Evolutionary conservation across 2,329 filamentous ascomycete genomes (phyloP).

Genomic region (Pseudocercospora eumusae): DNA sequence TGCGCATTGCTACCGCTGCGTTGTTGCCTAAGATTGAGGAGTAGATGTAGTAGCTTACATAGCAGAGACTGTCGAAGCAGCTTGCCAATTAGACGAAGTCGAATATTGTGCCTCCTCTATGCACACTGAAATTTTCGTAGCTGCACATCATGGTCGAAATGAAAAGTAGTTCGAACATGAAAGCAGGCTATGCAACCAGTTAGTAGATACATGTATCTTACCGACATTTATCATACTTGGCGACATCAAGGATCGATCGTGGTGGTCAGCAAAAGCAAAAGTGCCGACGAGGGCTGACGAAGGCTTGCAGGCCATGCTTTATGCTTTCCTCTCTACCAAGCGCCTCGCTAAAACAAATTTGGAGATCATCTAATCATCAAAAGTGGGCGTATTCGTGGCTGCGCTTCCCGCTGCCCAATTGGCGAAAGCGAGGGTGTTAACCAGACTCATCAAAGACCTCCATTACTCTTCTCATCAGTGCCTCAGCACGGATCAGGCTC

Average conservation of each 20-base stretch:
- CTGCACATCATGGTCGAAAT: no score
- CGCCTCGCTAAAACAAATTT: constrained; percentile 5
- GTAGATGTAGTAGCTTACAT: not conserved
- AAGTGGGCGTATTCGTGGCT: not conserved
- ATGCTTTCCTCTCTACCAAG: constrained; percentile 3
- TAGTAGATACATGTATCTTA: no score
- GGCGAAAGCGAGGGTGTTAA: not conserved
- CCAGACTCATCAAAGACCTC: not conserved
- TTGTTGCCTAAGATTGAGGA: constrained; percentile 23
- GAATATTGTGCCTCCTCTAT: no score
- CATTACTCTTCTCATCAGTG: not conserved
- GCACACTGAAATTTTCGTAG: no score
- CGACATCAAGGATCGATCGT: not conserved
- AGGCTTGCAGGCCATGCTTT: constrained; percentile 1
- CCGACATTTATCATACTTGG: no score
- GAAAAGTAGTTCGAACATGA: no score
- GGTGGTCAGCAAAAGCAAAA: not conserved
- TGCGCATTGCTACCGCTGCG: constrained; percentile 45
- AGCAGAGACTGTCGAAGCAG: not conserved
- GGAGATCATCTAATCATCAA: not conserved
- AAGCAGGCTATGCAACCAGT: no score
- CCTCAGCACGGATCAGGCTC: not conserved
- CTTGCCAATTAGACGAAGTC: no score
- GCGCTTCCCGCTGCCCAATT: not conserved
- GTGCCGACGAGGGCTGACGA: not conserved